A percentile compares a stretch with the other conserved stretches of the same genome.
These are phyloP conservation scores for Beta macrorhiza DNA, from an alignment of 179 eudicot species.

Conservation along the genomic window DNA sequence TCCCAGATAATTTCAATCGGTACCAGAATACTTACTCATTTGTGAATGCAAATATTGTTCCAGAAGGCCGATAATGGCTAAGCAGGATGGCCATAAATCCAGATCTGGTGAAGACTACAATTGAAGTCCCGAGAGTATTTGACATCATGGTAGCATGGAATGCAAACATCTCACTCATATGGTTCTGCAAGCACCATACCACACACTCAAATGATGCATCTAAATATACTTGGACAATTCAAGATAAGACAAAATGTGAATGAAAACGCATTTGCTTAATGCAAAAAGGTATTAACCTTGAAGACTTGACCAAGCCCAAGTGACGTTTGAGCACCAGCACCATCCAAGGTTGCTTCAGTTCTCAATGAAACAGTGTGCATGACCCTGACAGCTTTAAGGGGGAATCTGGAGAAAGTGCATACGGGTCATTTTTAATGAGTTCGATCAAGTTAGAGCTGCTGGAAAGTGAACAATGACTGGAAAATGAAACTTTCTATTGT, in stretches of 20 bases:
- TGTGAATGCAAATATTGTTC: constrained; percentile 85
- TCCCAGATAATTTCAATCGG: constrained; percentile 6
- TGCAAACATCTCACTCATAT: constrained; percentile 87
- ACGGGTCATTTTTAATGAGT: not conserved
- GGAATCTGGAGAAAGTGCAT: constrained; percentile 48
- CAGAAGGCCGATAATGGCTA: constrained; percentile 89
- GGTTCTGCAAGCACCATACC: constrained; percentile 47
- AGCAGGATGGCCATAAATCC: constrained; percentile 82
- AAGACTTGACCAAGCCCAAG: constrained; percentile 68
- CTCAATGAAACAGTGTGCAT: constrained; percentile 84
- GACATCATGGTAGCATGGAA: constrained; percentile 92
- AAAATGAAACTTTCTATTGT: not conserved
- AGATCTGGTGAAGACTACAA: constrained; percentile 79
- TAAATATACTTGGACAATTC: not conserved
- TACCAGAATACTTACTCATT: constrained; percentile 58
- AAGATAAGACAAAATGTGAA: not conserved
- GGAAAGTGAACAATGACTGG: not conserved
- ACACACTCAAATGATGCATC: constrained; percentile 9
- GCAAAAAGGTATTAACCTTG: constrained; percentile 52
- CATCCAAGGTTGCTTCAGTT: constrained; percentile 63
- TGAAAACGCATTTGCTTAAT: not conserved
- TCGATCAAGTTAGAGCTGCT: not conserved
- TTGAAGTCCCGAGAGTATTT: constrained; percentile 81
- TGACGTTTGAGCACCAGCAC: constrained; percentile 42
- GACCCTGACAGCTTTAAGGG: constrained; percentile 88